These are phyloP conservation scores for Blastobotrys muscicola DNA, from an alignment of 805 yeast genomes.

Conservation along the genomic window DNA sequence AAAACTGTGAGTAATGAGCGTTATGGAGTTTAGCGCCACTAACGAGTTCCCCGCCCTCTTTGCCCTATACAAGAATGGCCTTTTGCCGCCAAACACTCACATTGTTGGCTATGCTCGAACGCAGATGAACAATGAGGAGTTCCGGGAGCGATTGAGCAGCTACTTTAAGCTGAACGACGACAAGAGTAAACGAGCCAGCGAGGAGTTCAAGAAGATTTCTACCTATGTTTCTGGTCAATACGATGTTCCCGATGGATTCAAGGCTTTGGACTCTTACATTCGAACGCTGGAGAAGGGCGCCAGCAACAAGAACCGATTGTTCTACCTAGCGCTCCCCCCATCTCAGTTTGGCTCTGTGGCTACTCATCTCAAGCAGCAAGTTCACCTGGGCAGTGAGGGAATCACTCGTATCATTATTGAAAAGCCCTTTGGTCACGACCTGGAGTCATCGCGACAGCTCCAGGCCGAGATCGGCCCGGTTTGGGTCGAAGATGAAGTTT, in stretches of 20 bases:
- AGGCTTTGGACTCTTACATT: constrained; percentile 44
- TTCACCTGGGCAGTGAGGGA: constrained; percentile 57
- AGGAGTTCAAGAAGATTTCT: constrained; percentile 56
- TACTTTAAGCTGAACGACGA: constrained; percentile 50
- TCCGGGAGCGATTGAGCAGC: constrained; percentile 55
- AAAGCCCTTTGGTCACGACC: constrained; percentile 95
- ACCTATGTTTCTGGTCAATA: constrained; percentile 72
- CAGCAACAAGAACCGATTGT: constrained; percentile 60
- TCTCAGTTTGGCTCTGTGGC: constrained; percentile 80
- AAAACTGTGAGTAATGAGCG: constrained; percentile 58
- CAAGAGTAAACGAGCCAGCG: constrained; percentile 31
- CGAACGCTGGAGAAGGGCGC: constrained; percentile 46
- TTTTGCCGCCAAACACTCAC: constrained; percentile 55
- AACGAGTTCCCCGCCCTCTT: constrained; percentile 34
- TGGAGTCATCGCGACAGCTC: constrained; percentile 64
- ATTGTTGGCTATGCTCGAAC: constrained; percentile 93
- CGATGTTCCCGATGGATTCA: constrained; percentile 70
- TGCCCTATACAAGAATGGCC: constrained; percentile 53
- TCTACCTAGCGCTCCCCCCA: constrained; percentile 93
- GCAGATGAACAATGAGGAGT: constrained; percentile 53
- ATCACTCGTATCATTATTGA: constrained; percentile 79
- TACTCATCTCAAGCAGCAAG: constrained; percentile 53
- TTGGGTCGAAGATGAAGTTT: constrained; percentile 84
- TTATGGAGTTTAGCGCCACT: neutral
- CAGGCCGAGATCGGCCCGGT: constrained; percentile 74